Percentiles rank a stretch among this genome's conserved stretches.
These are phyloP conservation scores for Nymphaea thermarum DNA, from an alignment of 164 flowering plant genomes.

Conservation along the genomic window DNA sequence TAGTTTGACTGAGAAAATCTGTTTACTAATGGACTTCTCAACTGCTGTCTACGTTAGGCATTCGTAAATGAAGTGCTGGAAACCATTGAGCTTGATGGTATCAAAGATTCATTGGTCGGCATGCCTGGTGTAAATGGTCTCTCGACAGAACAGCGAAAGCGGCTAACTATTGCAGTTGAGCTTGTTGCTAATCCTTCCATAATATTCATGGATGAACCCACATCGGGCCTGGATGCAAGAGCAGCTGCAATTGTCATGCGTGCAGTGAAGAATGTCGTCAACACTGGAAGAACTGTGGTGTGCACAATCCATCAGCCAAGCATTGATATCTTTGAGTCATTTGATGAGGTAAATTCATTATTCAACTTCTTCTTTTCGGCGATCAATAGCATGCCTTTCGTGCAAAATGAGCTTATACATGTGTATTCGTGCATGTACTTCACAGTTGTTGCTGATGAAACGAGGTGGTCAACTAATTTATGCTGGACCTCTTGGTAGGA, in stretches of 20 bases:
- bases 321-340: conserved; percentile 68
- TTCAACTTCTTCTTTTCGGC: too few species aligned
- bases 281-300: conserved; percentile 57
- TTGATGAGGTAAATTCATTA: conserved; percentile 52
- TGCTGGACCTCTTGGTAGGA: conserved; percentile 48
- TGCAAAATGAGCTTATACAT: too few species aligned
- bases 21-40: too few species aligned
- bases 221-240: conserved; percentile 79
- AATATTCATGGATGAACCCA: conserved; percentile 83
- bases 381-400: too few species aligned
- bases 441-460: conserved; percentile 51
- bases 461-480: conserved; percentile 49
- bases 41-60: conserved; percentile 16
- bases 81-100: conserved; percentile 60
- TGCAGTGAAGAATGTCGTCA: conserved; percentile 55
- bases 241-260: conserved; percentile 84
- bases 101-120: conserved; percentile 60
- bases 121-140: conserved; percentile 61
- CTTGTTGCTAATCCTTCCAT: conserved; percentile 77
- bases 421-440: not conserved
- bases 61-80: conserved; percentile 70
- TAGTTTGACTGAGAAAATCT: too few species aligned
- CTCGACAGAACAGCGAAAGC: conserved; percentile 74
- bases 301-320: conserved; percentile 71
- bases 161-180: conserved; percentile 82